Evolutionary conservation across 495 filamentous ascomycete genomes (phyloP).

Genomic region (Durotheca rogersii): DNA sequence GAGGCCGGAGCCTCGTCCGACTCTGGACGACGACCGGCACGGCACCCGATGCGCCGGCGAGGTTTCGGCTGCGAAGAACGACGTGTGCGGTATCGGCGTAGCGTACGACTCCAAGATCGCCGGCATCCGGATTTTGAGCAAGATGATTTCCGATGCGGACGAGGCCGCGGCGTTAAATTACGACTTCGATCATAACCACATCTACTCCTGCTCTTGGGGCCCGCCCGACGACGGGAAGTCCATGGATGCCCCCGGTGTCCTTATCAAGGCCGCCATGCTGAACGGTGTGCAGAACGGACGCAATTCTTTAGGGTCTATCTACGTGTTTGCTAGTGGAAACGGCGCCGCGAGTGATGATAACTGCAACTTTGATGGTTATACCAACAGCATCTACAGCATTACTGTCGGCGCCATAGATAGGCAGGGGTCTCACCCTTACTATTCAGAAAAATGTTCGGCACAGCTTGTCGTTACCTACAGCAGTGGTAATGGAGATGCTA

Average conservation of each 20-base stretch:
- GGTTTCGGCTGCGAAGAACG: conserved; percentile 83
- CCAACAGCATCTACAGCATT: conserved; percentile 98
- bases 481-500: conserved; percentile 82
- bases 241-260: conserved; percentile 89
- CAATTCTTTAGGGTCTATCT: conserved; percentile 81
- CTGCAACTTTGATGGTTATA: conserved; percentile 99
- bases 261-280: conserved; percentile 87
- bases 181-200: conserved; percentile 85
- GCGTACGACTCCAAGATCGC: conserved; percentile 89
- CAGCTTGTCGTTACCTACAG: conserved; percentile 95
- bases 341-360: conserved; percentile 86
- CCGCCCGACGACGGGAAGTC: conserved; percentile 87
- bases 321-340: conserved; percentile 96
- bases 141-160: conserved; percentile 86
- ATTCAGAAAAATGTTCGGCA: conserved; percentile 94
- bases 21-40: conserved; percentile 78
- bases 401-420: conserved; percentile 92
- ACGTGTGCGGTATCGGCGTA: conserved; percentile 93
- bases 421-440: conserved; percentile 81
- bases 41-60: conserved; percentile 95
- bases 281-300: conserved; percentile 90
- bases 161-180: conserved; percentile 93
- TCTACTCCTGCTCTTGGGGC: conserved; percentile 98
- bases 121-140: conserved; percentile 87
- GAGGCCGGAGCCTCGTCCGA: conserved; percentile 72